Evolutionary conservation across 257 asterid species (phyloP).

Genomic region (Gentiana straminea): DNA sequence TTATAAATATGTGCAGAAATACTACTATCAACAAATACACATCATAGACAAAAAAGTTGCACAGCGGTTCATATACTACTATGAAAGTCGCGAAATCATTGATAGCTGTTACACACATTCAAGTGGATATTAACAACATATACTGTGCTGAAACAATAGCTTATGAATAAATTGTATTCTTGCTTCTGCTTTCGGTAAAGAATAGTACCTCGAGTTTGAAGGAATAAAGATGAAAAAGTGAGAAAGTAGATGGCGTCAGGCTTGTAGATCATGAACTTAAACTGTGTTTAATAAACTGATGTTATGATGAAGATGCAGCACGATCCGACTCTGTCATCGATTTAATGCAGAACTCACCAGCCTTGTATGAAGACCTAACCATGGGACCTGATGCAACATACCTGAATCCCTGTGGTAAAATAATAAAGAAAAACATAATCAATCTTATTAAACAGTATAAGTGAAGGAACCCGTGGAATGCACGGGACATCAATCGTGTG

Average conservation of each 20-base stretch:
- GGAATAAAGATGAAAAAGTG: not conserved
- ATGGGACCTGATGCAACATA: slow-evolving; percentile 98
- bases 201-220: not conserved
- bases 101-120: not conserved
- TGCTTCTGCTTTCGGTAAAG: not conserved
- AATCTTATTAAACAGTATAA: not conserved
- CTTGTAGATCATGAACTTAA: not conserved
- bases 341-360: slow-evolving; percentile 88
- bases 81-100: no score
- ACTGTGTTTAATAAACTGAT: slow-evolving; percentile 9
- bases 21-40: not conserved
- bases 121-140: not conserved
- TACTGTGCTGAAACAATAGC: not conserved
- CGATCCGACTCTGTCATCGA: slow-evolving; percentile 92
- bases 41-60: not conserved
- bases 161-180: not conserved
- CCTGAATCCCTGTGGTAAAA: slow-evolving; percentile 70
- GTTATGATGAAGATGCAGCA: slow-evolving; percentile 49
- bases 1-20: not conserved
- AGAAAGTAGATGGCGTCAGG: not conserved
- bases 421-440: not conserved
- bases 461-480: no score
- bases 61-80: not conserved
- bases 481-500: no score
- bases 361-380: slow-evolving; percentile 98